These are phyloP conservation scores for Amanita rubescens DNA, from an alignment of 768 basidiomycete genomes.

Conservation along the genomic window DNA sequence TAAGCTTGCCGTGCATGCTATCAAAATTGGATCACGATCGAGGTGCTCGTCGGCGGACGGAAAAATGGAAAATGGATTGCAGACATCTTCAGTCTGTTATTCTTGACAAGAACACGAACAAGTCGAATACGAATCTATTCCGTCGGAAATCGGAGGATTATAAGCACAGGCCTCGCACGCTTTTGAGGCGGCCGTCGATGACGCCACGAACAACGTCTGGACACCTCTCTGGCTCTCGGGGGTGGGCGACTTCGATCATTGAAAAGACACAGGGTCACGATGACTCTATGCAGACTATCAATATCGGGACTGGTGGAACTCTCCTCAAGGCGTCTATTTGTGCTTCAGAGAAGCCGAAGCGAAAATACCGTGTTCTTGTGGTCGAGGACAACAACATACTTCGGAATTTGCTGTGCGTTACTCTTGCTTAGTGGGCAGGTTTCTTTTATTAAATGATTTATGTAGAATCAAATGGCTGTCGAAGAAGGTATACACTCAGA, in stretches of 20 bases:
- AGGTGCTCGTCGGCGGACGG: conserved; percentile 16
- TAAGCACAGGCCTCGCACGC: conserved; percentile 11
- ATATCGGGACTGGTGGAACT: conserved; percentile 54
- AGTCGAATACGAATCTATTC: conserved; percentile 9
- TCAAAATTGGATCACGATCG: conserved; percentile 38
- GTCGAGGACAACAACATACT: conserved; percentile 90
- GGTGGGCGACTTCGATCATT: conserved; percentile 23
- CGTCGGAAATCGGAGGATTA: conserved; percentile 47
- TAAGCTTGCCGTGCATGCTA: conserved; percentile 52
- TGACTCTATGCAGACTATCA: conserved; percentile 36
- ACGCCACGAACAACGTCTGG: conserved; percentile 45
- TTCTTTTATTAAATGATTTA: neutral
- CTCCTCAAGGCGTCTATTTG: conserved; percentile 63
- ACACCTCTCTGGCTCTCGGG: conserved; percentile 23
- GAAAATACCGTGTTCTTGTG: conserved; percentile 60
- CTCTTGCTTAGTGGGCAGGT: neutral
- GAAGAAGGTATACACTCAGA: conserved; percentile 37
- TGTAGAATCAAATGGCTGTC: conserved; percentile 56
- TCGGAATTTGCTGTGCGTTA: conserved; percentile 70
- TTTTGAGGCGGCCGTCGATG: conserved; percentile 39
- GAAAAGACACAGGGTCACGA: conserved; percentile 21
- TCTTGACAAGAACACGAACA: neutral
- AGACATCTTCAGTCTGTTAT: conserved; percentile 5
- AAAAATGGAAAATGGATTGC: conserved; percentile 8
- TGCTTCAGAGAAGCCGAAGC: conserved; percentile 35